Conservation (phyloP, 73 alveolate species). For the Tetrahymena malaccensis region DNA sequence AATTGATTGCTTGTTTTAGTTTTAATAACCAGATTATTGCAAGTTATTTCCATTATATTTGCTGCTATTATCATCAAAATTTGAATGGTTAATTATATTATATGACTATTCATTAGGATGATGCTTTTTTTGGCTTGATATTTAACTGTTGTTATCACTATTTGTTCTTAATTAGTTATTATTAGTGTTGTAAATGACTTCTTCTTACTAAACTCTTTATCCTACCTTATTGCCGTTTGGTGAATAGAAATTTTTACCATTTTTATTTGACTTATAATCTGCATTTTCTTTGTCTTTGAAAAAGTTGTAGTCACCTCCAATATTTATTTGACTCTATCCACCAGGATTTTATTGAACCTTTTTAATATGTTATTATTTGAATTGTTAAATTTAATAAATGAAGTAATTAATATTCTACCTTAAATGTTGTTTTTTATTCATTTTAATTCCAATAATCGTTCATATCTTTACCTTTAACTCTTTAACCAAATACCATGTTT, state of each 20-base stretch:
- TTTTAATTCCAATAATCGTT: background rate
- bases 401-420: background rate
- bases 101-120: background rate
- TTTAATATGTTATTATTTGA: background rate
- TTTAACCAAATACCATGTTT: background rate
- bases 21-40: background rate
- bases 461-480: background rate
- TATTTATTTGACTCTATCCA: background rate
- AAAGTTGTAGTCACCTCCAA: background rate
- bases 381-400: background rate
- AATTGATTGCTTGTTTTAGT: background rate
- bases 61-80: background rate
- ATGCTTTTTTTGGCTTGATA: background rate
- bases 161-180: background rate
- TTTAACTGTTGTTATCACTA: background rate
- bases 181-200: background rate
- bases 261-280: background rate
- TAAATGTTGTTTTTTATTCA: background rate
- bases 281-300: background rate
- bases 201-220: background rate
- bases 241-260: background rate
- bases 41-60: background rate
- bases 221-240: background rate
- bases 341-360: background rate
- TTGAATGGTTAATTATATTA: background rate